Percentiles rank a stretch among this genome's conserved stretches.
phyloP scores from a whole-genome alignment of 257 asterid genomes.

The Rehmannia glutinosa region DNA sequence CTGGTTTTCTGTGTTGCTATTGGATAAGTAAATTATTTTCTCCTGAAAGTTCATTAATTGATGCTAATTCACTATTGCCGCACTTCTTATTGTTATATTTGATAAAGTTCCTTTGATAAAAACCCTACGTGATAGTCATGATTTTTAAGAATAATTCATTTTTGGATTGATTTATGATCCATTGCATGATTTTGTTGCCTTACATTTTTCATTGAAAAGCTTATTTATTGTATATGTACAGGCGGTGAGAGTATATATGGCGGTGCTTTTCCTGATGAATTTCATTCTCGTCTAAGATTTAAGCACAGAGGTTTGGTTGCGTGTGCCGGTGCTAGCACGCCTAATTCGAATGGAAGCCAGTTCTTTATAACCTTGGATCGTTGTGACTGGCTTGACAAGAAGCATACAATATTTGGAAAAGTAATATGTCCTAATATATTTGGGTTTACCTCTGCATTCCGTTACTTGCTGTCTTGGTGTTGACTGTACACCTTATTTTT shows the following conservation, averaged over 20 bases:
- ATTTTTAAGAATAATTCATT: background rate
- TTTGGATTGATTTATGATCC: background rate
- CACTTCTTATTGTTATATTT: background rate
- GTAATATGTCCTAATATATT: constrained; percentile 33
- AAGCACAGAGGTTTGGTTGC: constrained; percentile 98
- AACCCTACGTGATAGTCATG: background rate
- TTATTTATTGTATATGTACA: constrained; percentile 26
- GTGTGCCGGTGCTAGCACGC: constrained; percentile 81
- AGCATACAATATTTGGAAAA: constrained; percentile 94
- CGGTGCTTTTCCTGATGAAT: constrained; percentile 79
- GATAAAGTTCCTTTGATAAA: background rate
- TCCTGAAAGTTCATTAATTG: background rate
- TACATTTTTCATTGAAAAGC: constrained; percentile 6
- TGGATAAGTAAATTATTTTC: background rate
- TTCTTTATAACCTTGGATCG: constrained; percentile 87
- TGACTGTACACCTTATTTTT: constrained; percentile 3
- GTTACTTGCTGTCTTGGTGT: constrained; percentile 14
- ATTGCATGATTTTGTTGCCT: background rate
- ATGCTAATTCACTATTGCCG: background rate
- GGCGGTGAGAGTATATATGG: constrained; percentile 98
- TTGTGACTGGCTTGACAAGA: constrained; percentile 88
- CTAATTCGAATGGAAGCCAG: constrained; percentile 92
- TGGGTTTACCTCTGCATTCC: constrained; percentile 2
- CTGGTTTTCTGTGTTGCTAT: constrained; percentile 2
- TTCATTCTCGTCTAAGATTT: constrained; percentile 93